phyloP scores from a whole-genome alignment of 2,329 filamentous ascomycete genomes.

The Botryotinia narcissicola region DNA sequence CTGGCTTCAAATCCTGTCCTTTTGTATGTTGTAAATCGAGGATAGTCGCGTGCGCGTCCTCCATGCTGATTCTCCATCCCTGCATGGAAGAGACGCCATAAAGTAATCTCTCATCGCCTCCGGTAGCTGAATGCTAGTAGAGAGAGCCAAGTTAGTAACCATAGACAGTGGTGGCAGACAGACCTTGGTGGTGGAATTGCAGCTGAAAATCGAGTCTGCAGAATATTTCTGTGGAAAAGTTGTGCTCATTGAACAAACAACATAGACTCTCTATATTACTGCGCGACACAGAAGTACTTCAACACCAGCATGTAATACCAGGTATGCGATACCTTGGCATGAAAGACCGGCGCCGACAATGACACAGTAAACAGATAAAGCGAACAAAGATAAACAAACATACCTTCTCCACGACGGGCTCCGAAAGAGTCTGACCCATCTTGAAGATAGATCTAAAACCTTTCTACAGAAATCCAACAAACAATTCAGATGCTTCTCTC shows the following conservation, averaged over 20 bases:
- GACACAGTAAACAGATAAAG: slow-evolving; percentile 18
- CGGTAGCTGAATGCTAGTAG: slow-evolving; percentile 75
- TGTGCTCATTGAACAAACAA: neutral
- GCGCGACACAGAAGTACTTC: neutral
- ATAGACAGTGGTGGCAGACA: neutral
- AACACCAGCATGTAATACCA: neutral
- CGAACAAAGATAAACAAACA: slow-evolving; percentile 38
- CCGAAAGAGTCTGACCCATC: slow-evolving; percentile 99
- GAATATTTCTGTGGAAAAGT: neutral
- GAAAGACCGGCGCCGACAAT: slow-evolving; percentile 11
- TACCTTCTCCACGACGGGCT: slow-evolving; percentile 99
- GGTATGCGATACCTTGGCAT: slow-evolving; percentile 12
- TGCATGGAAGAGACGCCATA: slow-evolving; percentile 99
- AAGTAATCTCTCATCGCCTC: slow-evolving; percentile 87
- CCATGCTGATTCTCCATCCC: slow-evolving; percentile 99
- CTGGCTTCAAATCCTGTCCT: slow-evolving; percentile 51
- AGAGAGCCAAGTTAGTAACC: slow-evolving; percentile 23
- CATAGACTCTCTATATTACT: neutral
- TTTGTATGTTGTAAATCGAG: slow-evolving; percentile 74
- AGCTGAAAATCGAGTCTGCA: neutral
- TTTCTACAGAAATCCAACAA: slow-evolving; percentile 33
- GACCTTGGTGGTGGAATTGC: neutral
- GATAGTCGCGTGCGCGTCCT: slow-evolving; percentile 87
- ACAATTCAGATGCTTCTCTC: slow-evolving; percentile 14
- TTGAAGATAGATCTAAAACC: slow-evolving; percentile 29